Conservation (phyloP, 805 yeast genomes). For the Sugiyamaella floridensis region DNA sequence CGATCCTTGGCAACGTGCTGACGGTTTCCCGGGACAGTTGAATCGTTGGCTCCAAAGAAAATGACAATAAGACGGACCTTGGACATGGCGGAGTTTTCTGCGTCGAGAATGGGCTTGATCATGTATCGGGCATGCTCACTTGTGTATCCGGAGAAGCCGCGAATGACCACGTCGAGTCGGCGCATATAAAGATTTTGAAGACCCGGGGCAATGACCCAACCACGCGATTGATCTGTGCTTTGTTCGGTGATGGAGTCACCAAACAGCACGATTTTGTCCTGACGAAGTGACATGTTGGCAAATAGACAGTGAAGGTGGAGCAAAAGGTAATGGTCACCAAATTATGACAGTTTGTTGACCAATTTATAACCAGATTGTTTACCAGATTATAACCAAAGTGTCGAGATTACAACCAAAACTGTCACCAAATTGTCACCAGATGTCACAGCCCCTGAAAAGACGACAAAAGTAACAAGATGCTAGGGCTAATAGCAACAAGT, state of each 20-base stretch:
- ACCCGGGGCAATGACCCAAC: constrained; percentile 48
- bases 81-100: constrained; percentile 37
- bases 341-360: no score
- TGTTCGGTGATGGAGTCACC: constrained; percentile 69
- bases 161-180: constrained; percentile 56
- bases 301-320: no score
- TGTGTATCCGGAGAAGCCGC: constrained; percentile 78
- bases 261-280: constrained; percentile 48
- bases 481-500: no score
- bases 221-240: constrained; percentile 35
- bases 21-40: constrained; percentile 36
- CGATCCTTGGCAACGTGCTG: constrained; percentile 48
- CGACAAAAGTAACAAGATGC: no score
- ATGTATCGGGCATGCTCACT: constrained; percentile 51
- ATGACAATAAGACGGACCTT: constrained; percentile 41
- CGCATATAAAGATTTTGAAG: constrained; percentile 44
- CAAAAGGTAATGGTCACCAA: no score
- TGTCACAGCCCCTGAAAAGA: no score
- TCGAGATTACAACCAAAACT: no score
- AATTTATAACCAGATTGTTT: no score
- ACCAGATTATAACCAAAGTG: no score
- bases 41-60: constrained; percentile 81
- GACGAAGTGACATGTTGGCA: constrained; percentile 1
- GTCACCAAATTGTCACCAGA: no score
- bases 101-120: constrained; percentile 43